These are phyloP conservation scores for Coccomyxa subellipsoidea DNA, from an alignment of 163 green algal species.

Conservation along the genomic window DNA sequence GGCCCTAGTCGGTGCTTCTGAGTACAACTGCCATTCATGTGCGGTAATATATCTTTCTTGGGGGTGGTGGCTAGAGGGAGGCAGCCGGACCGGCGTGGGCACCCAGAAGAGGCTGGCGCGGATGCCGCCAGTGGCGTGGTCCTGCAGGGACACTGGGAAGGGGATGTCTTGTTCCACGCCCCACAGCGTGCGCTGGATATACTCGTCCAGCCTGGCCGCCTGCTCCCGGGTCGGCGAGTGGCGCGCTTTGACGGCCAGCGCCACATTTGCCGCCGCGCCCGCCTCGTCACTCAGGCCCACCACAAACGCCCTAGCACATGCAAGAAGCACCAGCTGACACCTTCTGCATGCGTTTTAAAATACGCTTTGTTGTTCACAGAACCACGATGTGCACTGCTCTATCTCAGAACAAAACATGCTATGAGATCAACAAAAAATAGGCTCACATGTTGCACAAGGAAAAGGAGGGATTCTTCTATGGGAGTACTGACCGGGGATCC, in stretches of 20 bases:
- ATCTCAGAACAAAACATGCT: neutral
- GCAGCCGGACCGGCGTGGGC: neutral
- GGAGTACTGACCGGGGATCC: neutral
- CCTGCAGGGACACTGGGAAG: constrained; percentile 12
- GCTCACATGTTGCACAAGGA: neutral
- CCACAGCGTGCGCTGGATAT: constrained; percentile 1
- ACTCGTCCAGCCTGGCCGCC: constrained; percentile 2
- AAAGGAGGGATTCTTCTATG: neutral
- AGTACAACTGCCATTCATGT: too few species aligned
- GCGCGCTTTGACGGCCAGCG: constrained; percentile 1
- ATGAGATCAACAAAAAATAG: neutral
- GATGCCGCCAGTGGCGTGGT: neutral
- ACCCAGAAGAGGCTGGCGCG: constrained; percentile 12
- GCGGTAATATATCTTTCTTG: too few species aligned
- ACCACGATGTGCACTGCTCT: neutral
- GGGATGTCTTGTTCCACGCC: constrained; percentile 9
- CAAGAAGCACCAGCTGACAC: too few species aligned
- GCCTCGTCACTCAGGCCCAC: constrained; percentile 17
- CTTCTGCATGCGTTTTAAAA: too few species aligned
- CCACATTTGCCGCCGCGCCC: constrained; percentile 7
- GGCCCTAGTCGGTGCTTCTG: too few species aligned
- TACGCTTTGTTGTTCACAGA: too few species aligned
- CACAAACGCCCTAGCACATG: neutral
- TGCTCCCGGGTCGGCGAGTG: neutral
- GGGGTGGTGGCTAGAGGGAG: too few species aligned